phyloP scores from a whole-genome alignment of 805 yeast species.

The Suhomyces kilbournensis region DNA sequence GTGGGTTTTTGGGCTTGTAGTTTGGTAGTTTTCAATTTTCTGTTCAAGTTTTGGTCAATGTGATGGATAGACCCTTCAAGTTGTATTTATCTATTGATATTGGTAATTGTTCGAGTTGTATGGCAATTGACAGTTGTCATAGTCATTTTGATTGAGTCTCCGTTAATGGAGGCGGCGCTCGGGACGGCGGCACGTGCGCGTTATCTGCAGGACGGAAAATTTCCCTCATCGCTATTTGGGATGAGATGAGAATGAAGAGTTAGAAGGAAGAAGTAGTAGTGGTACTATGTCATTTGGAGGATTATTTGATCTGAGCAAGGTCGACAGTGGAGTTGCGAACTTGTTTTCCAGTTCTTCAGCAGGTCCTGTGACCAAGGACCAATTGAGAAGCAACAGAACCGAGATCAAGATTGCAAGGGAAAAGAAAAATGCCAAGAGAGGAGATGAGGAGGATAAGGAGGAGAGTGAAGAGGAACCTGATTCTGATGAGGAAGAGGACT shows the following conservation, averaged over 20 bases:
- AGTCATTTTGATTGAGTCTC: background rate
- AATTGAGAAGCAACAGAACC: conserved; percentile 28
- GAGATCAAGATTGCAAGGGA: conserved; percentile 20
- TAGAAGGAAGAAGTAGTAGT: background rate
- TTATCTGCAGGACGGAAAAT: background rate
- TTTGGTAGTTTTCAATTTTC: background rate
- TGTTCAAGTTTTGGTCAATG: background rate
- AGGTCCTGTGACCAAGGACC: conserved; percentile 48
- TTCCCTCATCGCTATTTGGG: conserved; percentile 4
- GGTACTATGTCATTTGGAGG: conserved; percentile 33
- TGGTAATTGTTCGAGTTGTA: too few relatives aligned
- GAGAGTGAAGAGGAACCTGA: conserved; percentile 11
- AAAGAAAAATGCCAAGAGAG: conserved; percentile 9
- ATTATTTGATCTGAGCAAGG: conserved; percentile 24
- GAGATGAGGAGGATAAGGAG: background rate
- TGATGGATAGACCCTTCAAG: background rate
- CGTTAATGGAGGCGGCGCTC: background rate
- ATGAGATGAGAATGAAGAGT: background rate
- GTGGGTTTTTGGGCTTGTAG: too few relatives aligned
- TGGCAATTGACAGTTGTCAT: too few relatives aligned
- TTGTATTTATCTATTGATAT: too few relatives aligned
- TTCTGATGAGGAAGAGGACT: conserved; percentile 14
- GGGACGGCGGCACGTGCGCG: background rate
- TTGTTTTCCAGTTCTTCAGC: conserved; percentile 31
- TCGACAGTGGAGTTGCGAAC: conserved; percentile 27